Evolutionary conservation across 192 early-diverging fungal species (phyloP), one percentile per base, ranked within the genome.

Genomic region (Podila epicladia): DNA sequence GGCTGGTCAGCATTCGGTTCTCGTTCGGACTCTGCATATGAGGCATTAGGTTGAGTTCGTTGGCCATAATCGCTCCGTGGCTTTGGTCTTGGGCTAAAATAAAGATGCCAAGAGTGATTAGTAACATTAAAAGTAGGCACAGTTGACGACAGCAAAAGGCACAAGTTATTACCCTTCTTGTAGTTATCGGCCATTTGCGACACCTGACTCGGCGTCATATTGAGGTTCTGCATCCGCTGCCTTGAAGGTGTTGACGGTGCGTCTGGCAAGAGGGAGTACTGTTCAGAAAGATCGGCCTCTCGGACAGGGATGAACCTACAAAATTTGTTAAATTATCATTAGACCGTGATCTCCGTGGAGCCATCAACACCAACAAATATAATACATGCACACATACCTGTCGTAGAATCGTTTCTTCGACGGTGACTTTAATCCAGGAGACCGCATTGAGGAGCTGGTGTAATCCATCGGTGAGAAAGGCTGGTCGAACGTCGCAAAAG

Each of bases 61-160:
- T 78, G 4, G 77, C 77, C 24, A 80, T 69, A 28, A 80, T 64
- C 17, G 65, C 64, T 45, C 72, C 77, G 12, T 80, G 77, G 48
- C 71, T 71, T 35, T 72, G 65, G 24, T 69, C 57, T 64, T 72
- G 70, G 9, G 63, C 71, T 73, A 51, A 19, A 22, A 31, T 67
- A 55, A 57, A 33, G 2, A 22, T 50, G 22, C 8, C n/a, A 58
- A 15, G 24, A 24, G 57, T 28, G 57, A 15, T 37, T 37, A 37
- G 35, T 37, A 37, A 24, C 26, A 8, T 11, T 22, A 9, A 29
- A 15, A 8, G 9, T 9, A 57, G 2, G 55, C 41, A 17, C 41
- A 17, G 41, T 4, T 41, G 38, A 41, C 12, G 12, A 11, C 38
- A 45, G 41, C 41, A 45, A 45, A 45, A 45, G 38, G 15, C 41